Base-by-base conservation (phyloP, 2,329 filamentous ascomycete species). In the Aaosphaeria pasadenensis region DNA sequence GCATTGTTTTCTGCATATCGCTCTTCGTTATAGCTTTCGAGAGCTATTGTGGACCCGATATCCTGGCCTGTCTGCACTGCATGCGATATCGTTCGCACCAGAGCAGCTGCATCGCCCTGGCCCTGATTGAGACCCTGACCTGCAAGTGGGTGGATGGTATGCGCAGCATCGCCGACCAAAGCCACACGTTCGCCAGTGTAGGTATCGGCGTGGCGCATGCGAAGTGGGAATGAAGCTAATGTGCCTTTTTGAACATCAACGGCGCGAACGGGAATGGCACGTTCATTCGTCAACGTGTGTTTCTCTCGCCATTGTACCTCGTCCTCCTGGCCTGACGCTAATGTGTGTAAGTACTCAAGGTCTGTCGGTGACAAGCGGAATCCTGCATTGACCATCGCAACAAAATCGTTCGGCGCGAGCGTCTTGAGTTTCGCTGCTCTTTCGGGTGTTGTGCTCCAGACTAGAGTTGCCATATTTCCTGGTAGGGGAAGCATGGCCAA, bases 91-190 rank as follows among this genome's bases (percentile, higher is more conserved):
- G 85, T 85, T 53, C 79, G 80, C 5, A 85, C 84, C 0, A 99
- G 81, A 45, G 87, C 87, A 60, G 89, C 85, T 1, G 94, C 88
- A 66, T 99, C 94, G 13, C 84, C 91, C 54, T 97, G 86, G 1
- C 94, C 94, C 60, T 95, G 88, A 65, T 99, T 99, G 11, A 99
- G 78, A 1, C 94, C 94, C 71, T 97, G 94, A 1, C 94, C 94
- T 1, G 90, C 94, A 4, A 99, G 84, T 0, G 94, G 94, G 69
- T 99, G 94, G 55, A 96, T 85, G 1, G 91, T 95, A 69, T 99
- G 94, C 6, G 94, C 94, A 1, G 94, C 94, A 57, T 99, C 94
- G 51, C 94, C 94, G 33, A 99, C 84, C 1, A 99, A 81, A 1
- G 91, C 94, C 6, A 96, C 78, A n/a, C 94, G 86, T 62, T 96